These are phyloP conservation scores for Laguncularia racemosa DNA, from an alignment of 345 rosid genomes.

Conservation along the genomic window DNA sequence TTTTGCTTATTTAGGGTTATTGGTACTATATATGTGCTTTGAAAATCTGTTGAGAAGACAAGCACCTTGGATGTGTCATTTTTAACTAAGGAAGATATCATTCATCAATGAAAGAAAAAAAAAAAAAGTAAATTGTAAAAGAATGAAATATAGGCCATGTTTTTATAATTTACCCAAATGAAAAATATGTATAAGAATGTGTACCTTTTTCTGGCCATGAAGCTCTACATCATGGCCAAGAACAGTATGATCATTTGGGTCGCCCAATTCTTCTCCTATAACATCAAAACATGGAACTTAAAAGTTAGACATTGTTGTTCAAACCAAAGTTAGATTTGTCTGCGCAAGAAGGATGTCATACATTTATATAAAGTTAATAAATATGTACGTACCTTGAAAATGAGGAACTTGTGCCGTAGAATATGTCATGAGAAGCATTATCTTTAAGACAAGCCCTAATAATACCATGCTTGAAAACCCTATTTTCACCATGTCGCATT, in stretches of 20 bases:
- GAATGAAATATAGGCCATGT: too few relatives aligned
- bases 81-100: too few relatives aligned
- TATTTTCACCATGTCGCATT: conserved; percentile 17
- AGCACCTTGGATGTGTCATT: too few relatives aligned
- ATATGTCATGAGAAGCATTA: conserved; percentile 10
- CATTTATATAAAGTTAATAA: background rate
- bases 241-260: background rate
- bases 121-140: too few relatives aligned
- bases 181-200: background rate
- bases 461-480: conserved; percentile 20
- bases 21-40: too few relatives aligned
- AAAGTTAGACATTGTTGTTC: too few relatives aligned
- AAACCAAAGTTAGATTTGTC: background rate
- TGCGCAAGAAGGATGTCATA: background rate
- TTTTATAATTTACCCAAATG: too few relatives aligned
- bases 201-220: background rate
- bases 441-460: conserved; percentile 25
- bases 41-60: too few relatives aligned
- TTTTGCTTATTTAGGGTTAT: too few relatives aligned
- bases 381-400: conserved; percentile 18
- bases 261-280: background rate
- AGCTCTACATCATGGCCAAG: background rate
- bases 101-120: too few relatives aligned
- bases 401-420: conserved; percentile 13
- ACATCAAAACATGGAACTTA: too few relatives aligned